Evolutionary conservation across 108 stramenopile genomes (phyloP), one percentile per base, ranked within the genome.

Genomic region (Aurantiochytrium sp.): DNA sequence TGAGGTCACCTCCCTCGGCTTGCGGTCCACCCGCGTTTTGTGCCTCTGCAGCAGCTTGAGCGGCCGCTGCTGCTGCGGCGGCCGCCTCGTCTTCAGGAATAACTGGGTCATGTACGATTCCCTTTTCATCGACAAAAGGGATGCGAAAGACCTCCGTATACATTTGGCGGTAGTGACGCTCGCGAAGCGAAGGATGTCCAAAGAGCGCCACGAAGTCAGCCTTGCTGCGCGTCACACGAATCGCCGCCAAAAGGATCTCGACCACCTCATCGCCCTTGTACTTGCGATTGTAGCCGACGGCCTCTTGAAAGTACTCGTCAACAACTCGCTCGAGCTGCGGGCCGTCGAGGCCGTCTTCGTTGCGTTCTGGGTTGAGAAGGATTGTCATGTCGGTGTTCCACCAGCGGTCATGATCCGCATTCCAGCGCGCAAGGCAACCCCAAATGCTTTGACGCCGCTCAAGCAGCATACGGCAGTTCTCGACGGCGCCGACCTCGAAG

Each of bases 291-390:
- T 83, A 83, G 3, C 51, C 4, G 12, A 83, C 76, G 10, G 23
- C n/a, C 76, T 83, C 76, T 4, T 83, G 76, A 23, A 83, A 83
- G 28, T 83, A 83, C 51, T 83, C 76, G 51, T 83, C 76, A 12
- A 83, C 76, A 35, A 53, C 23, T 12, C 76, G 76, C 51, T 83
- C 76, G n/a, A 83, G 76, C 76, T 83, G 76, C n/a, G 76, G 76
- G 76, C 76, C 76, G 23, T 47, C 51, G 25, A 83, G 28, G 4
- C 76, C 76, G 4, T 83, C 76, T 53, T 83, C 76, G 51, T 83
- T 83, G 3, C 51, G 45, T 4, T 83, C 76, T 23, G 76, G 76
- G 51, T 83, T 83, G 5, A 83, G 76, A 43, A 83, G 23, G 23
- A 83, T 53, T 1, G 76, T 53, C 51, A 83, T 83, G 28, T 83